Base-by-base conservation (phyloP, 352 stramenopile species). In the Phytophthora chlamydospora region DNA sequence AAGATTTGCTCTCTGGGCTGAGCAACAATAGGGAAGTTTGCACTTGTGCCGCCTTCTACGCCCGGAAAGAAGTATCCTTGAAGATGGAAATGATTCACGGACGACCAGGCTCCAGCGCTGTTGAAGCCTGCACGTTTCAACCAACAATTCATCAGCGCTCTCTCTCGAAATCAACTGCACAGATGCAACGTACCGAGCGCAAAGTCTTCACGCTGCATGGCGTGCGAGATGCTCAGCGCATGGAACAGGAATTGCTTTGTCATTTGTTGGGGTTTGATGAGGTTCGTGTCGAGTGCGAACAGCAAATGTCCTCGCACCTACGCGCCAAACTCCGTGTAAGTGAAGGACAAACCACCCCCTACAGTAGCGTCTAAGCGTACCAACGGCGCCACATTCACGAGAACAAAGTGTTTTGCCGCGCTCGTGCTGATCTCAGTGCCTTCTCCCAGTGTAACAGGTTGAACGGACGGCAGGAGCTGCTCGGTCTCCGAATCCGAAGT, bases 71-170 rank as follows among this genome's bases (percentile, higher is more conserved):
- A 89, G 32, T 81, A 88, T 0, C 73, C 76, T 62, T 93, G 84
- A 3, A 91, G 75, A 32, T 93, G 84, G 42, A 86, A 84, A 49
- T 93, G 81, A 44, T 91, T 89, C 9, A 93, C 84, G 4, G 81
- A 91, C 8, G 84, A 88, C 84, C 84, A 93, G 13, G 84, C 84
- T 16, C 84, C 84, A 27, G 67, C 61, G 46, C 84, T 89, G 54
- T 93, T 93, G 58, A 90, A 93, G 5, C 81, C 84, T 79, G 31
- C n/a, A n/a, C n/a, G n/a, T 49, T 6, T 24, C 7, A 44, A 36
- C 6, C 12, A 41, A 12, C 6, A 11, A 21, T 3, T 34, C 29
- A n/a, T 42, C 32, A 49, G 21, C 21, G n/a, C 21, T 24, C 21
- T 1, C 1, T 24, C 21, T 24, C 21, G 21, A 24, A 24, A 24